phyloP scores from a whole-genome alignment of 345 rosid genomes.

The Gynandropsis gynandra region DNA sequence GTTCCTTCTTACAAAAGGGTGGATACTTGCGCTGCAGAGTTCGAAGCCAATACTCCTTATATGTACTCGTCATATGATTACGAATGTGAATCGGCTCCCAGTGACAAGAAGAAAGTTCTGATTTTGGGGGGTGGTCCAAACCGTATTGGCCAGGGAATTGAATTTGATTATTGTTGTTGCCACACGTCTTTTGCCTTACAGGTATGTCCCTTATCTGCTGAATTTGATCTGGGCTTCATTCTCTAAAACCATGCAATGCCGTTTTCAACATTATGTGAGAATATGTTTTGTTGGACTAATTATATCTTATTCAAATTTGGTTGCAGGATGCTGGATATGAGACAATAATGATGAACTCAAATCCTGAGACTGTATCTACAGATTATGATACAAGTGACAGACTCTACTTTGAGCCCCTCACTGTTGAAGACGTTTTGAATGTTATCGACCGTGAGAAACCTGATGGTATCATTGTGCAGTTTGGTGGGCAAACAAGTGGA shows the following conservation, averaged over 20 bases:
- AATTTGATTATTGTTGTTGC: constrained; percentile 98
- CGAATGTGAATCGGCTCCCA: constrained; percentile 94
- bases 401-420: constrained; percentile 90
- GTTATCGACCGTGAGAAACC: constrained; percentile 85
- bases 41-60: constrained; percentile 92
- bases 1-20: constrained; percentile 85
- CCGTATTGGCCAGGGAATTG: constrained; percentile 96
- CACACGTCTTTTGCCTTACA: constrained; percentile 92
- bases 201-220: constrained; percentile 47
- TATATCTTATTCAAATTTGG: constrained; percentile 3
- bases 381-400: constrained; percentile 96
- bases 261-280: neutral
- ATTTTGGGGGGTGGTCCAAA: constrained; percentile 98
- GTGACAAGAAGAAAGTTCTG: constrained; percentile 67
- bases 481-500: constrained; percentile 97
- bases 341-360: constrained; percentile 98
- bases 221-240: constrained; percentile 10
- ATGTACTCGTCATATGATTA: constrained; percentile 93
- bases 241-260: constrained; percentile 7
- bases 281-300: constrained; percentile 9
- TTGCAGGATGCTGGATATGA: constrained; percentile 91
- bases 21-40: constrained; percentile 98
- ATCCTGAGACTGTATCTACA: constrained; percentile 94
- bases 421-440: constrained; percentile 83
- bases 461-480: constrained; percentile 93